Conservation (phyloP, 2,329 filamentous ascomycete genomes). For the Cladobotryum mycophilum region DNA sequence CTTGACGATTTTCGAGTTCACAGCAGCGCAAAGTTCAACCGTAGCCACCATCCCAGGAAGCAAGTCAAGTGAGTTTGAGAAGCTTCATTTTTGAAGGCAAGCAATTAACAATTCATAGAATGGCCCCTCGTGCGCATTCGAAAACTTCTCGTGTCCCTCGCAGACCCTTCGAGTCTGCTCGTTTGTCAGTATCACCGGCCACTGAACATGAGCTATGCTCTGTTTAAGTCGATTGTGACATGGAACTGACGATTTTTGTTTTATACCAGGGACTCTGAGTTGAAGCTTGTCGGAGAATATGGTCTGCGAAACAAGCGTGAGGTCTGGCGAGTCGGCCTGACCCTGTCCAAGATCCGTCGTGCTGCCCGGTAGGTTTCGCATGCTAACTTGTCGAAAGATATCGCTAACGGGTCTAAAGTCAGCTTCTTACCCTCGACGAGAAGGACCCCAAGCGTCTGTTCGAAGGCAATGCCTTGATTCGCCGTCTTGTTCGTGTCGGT, state of each 20-base stretch:
- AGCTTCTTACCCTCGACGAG: slow-evolving; percentile 99
- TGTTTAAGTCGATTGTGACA: slow-evolving; percentile 85
- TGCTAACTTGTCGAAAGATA: not conserved
- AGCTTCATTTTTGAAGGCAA: slow-evolving; percentile 9
- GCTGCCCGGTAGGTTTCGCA: slow-evolving; percentile 75
- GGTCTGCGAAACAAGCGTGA: slow-evolving; percentile 99
- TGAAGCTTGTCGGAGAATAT: slow-evolving; percentile 99
- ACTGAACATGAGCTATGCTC: slow-evolving; percentile 98
- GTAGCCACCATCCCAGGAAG: slow-evolving; percentile 31
- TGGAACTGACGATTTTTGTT: slow-evolving; percentile 58
- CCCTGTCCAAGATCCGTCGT: slow-evolving; percentile 99
- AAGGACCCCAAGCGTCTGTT: slow-evolving; percentile 99
- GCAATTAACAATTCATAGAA: slow-evolving; percentile 28
- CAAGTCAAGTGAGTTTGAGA: slow-evolving; percentile 33
- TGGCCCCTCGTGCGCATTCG: slow-evolving; percentile 65
- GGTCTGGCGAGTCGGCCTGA: slow-evolving; percentile 99
- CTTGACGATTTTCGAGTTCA: slow-evolving; percentile 22
- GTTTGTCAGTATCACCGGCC: slow-evolving; percentile 97
- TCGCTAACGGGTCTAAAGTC: slow-evolving; percentile 49
- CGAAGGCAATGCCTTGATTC: slow-evolving; percentile 99
- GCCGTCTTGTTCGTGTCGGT: slow-evolving; percentile 98
- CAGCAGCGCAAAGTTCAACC: slow-evolving; percentile 26
- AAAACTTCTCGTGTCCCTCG: slow-evolving; percentile 99
- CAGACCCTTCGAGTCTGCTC: slow-evolving; percentile 98
- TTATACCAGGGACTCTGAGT: slow-evolving; percentile 83